These are phyloP conservation scores for Mycena amicta DNA, from an alignment of 768 basidiomycete species.

Conservation along the genomic window DNA sequence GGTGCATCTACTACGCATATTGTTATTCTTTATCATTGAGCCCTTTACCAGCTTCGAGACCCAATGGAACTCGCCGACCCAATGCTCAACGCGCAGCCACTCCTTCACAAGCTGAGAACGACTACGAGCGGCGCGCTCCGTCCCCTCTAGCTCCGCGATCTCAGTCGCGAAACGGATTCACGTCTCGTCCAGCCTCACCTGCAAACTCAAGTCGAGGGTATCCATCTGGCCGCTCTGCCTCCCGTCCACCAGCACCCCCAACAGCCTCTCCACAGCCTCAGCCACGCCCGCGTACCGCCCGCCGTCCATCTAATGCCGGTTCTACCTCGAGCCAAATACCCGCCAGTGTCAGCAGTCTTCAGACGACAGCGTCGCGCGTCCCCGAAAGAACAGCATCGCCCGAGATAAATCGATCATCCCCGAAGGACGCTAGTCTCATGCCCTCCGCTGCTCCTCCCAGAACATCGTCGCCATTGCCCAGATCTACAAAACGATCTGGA, in stretches of 20 bases:
- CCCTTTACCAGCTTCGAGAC: conserved; percentile 25
- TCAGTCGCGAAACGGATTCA: conserved; percentile 28
- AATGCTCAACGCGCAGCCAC: conserved; percentile 26
- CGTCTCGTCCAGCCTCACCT: conserved; percentile 47
- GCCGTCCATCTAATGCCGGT: conserved; percentile 50
- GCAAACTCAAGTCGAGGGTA: conserved; percentile 30
- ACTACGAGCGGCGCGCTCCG: conserved; percentile 27
- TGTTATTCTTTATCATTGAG: conserved; percentile 12
- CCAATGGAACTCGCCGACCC: conserved; percentile 17
- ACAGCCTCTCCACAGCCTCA: conserved; percentile 37
- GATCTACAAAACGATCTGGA: conserved; percentile 17
- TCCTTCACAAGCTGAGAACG: conserved; percentile 27
- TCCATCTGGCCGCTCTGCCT: conserved; percentile 12
- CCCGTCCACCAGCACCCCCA: conserved; percentile 30
- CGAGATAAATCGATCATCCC: conserved; percentile 15
- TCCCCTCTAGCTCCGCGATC: conserved; percentile 25
- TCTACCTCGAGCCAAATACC: conserved; percentile 38
- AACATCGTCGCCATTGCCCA: conserved; percentile 24
- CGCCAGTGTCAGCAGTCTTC: conserved; percentile 22
- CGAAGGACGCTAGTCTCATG: too few relatives aligned
- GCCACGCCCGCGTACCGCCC: conserved; percentile 32
- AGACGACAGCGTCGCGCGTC: conserved; percentile 8
- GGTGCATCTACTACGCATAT: conserved; percentile 25
- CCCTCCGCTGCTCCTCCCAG: conserved; percentile 28
- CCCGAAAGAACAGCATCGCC: conserved; percentile 21